Conservation (phyloP, 768 basidiomycete genomes). For the Chlorophyllum brunneum region DNA sequence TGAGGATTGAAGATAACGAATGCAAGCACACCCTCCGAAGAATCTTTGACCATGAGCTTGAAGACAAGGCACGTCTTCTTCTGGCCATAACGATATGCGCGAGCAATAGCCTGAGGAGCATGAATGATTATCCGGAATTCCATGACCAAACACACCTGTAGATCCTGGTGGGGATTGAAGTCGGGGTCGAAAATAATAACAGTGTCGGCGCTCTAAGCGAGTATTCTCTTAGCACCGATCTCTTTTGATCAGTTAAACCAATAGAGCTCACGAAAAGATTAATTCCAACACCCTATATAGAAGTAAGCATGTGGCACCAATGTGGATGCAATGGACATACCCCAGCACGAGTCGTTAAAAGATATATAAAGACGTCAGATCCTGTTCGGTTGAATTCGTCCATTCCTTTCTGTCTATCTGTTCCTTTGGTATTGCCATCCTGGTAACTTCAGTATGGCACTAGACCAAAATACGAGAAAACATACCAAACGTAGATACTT, state of each 20-base stretch:
- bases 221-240: conserved; percentile 18
- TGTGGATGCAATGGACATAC: conserved; percentile 25
- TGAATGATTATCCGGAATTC: background rate
- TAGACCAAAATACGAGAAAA: conserved; percentile 4
- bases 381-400: conserved; percentile 88
- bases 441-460: conserved; percentile 8
- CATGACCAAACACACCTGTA: conserved; percentile 60
- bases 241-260: background rate
- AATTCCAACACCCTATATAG: conserved; percentile 73
- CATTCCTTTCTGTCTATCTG: conserved; percentile 89
- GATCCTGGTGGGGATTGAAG: conserved; percentile 97
- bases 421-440: conserved; percentile 88
- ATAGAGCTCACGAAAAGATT: conserved; percentile 55
- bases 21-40: conserved; percentile 73
- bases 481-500: conserved; percentile 76
- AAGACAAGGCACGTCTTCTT: conserved; percentile 92
- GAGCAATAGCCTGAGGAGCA: conserved; percentile 75
- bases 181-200: conserved; percentile 94
- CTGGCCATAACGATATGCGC: conserved; percentile 94
- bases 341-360: conserved; percentile 90
- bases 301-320: background rate
- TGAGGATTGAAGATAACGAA: background rate
- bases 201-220: conserved; percentile 79
- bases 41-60: conserved; percentile 93
- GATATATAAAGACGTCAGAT: conserved; percentile 88